Evolutionary conservation across 345 rosid genomes (phyloP).

Genomic region (Isatis tinctoria): DNA sequence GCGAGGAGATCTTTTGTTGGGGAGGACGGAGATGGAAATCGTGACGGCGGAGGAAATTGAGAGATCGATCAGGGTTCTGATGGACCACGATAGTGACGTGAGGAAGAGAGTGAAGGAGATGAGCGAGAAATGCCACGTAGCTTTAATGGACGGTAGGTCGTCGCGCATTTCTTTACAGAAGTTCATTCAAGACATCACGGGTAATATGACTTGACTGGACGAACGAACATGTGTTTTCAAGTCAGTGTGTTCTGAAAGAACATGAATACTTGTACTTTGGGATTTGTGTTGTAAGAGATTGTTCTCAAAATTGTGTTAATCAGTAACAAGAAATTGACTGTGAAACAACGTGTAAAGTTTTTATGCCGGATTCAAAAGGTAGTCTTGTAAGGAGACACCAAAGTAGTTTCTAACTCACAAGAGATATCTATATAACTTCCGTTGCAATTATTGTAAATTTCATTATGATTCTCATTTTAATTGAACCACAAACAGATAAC

Average conservation of each 20-base stretch:
- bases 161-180: slow-evolving; percentile 20
- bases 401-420: background rate
- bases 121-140: slow-evolving; percentile 26
- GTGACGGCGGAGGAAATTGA: slow-evolving; percentile 35
- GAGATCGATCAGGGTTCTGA: slow-evolving; percentile 31
- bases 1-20: background rate
- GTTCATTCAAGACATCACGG: slow-evolving; percentile 23
- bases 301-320: too few relatives aligned
- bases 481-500: slow-evolving; percentile 3
- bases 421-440: background rate
- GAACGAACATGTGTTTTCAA: background rate
- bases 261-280: background rate
- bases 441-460: background rate
- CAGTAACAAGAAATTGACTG: background rate
- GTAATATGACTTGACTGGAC: background rate
- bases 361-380: background rate
- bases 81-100: slow-evolving; percentile 31
- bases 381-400: background rate
- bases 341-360: background rate
- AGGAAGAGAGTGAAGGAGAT: slow-evolving; percentile 35
- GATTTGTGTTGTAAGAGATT: too few relatives aligned
- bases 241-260: background rate
- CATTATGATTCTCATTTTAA: background rate
- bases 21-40: background rate
- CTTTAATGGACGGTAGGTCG: slow-evolving; percentile 40